A percentile compares a stretch with the other conserved stretches of the same genome.
Evolutionary conservation across 345 rosid species (phyloP).

Genomic region (Ceriops zippeliana): DNA sequence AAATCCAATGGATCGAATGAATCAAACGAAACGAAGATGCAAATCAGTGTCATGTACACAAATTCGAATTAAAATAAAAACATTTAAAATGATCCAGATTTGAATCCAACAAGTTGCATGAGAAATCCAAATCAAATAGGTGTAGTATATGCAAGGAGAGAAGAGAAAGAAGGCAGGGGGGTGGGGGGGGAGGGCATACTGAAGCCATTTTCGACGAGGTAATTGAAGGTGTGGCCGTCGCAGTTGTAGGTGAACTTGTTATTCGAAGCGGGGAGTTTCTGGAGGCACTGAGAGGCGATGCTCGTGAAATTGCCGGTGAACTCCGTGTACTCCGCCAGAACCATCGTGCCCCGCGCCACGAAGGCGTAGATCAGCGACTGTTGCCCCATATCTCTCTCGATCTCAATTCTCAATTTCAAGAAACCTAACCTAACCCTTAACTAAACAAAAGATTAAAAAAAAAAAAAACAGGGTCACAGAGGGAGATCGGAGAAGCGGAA

Average conservation of each 20-base stretch:
- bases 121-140: not conserved
- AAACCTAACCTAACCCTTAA: too few species aligned
- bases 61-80: too few species aligned
- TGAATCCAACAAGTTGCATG: not conserved
- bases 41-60: not conserved
- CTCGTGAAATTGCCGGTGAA: conserved; percentile 28
- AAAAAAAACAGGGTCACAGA: too few species aligned
- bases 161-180: too few species aligned
- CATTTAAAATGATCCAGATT: not conserved
- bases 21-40: not conserved
- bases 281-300: conserved; percentile 33
- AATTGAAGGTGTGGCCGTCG: conserved; percentile 34
- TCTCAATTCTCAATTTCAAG: too few species aligned
- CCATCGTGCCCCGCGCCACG: conserved; percentile 32
- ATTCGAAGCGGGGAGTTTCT: conserved; percentile 28
- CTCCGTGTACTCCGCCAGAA: conserved; percentile 29
- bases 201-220: conserved; percentile 36
- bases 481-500: too few species aligned
- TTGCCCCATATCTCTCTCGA: conserved; percentile 20
- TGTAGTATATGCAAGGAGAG: too few species aligned
- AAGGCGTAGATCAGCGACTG: conserved; percentile 31
- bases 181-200: conserved; percentile 2
- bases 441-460: too few species aligned
- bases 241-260: conserved; percentile 33
- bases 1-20: conserved; percentile 4